Evolutionary conservation across 768 basidiomycete genomes (phyloP), one percentile per base, ranked within the genome.

Genomic region (Hebeloma cylindrosporum): DNA sequence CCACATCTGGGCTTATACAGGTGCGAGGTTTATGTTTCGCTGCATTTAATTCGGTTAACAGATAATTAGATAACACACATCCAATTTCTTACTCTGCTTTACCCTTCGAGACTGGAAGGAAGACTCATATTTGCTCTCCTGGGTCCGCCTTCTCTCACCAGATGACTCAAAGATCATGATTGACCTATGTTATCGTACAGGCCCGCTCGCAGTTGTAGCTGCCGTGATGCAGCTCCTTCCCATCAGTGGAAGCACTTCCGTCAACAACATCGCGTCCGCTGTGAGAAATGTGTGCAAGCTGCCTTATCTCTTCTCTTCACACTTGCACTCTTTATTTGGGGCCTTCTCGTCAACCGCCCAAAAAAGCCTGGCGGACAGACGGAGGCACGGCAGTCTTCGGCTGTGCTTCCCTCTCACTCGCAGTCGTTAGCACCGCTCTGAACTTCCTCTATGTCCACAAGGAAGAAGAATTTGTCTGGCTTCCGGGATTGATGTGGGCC

Each of bases 301-400:
- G 88, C 94, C 0, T 80, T 98, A n/a, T 89, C 94, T 29, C 78
- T 99, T 43, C 82, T 99, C 44, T 99, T 97, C 70, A 93, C 93
- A 9, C 66, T 79, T 25, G 82, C 89, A 3, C 85, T 99, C 47
- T 73, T 92, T 61, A 81, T 96, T 48, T 99, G 96, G 96, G 96
- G 96, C 25, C 74, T 89, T 49, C 68, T 90, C 45, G 79, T 98
- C 53, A 97, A 98, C 60, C 81, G 93, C n/a, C n/a, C 17, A 75
- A 80, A 34, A 81, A 90, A 40, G 96, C 96, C 2, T 99, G 96
- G 96, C 80, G 95, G 26, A 89, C 87, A 0, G 95, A 98, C 56
- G 96, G 96, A 10, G 94, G 95, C 7, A 98, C 96, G 0, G 93
- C 93, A 0, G 88, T 83, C 0, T 99, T 99, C 57, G 96, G 96